Conservation (phyloP, 805 yeast genomes). For the Ogataea angusta region DNA sequence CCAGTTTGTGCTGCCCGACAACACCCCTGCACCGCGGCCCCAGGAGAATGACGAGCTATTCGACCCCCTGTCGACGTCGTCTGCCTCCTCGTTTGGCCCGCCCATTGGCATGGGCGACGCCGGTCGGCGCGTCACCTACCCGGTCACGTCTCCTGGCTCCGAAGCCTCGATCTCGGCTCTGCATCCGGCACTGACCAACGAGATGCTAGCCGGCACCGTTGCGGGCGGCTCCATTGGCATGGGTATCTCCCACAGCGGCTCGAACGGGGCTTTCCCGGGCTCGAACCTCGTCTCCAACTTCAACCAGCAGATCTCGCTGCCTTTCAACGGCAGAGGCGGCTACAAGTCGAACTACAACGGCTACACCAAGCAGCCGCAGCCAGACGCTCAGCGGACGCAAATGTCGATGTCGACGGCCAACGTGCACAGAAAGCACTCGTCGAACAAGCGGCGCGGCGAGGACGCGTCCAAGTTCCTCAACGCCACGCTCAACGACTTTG, state of each 20-base stretch:
- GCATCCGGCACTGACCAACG: conserved; percentile 27
- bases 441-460: conserved; percentile 45
- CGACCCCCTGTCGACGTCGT: conserved; percentile 10
- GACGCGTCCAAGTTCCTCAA: conserved; percentile 69
- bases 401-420: conserved; percentile 31
- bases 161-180: conserved; percentile 21
- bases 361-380: conserved; percentile 6
- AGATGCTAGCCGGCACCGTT: conserved; percentile 26
- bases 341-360: conserved; percentile 14
- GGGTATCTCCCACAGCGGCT: conserved; percentile 20
- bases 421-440: conserved; percentile 34
- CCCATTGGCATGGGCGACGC: conserved; percentile 31
- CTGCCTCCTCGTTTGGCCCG: conserved; percentile 21
- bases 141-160: conserved; percentile 19
- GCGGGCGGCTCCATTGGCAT: conserved; percentile 30
- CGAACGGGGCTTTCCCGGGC: background rate
- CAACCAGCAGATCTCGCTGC: background rate
- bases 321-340: conserved; percentile 3
- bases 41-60: conserved; percentile 11
- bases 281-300: conserved; percentile 3
- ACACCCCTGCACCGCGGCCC: conserved; percentile 9
- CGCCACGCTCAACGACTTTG: conserved; percentile 64
- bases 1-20: conserved; percentile 24
- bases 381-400: conserved; percentile 10
- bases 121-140: conserved; percentile 40